These are phyloP conservation scores for Erucastrum elatum DNA, from an alignment of 345 rosid species.

Conservation along the genomic window DNA sequence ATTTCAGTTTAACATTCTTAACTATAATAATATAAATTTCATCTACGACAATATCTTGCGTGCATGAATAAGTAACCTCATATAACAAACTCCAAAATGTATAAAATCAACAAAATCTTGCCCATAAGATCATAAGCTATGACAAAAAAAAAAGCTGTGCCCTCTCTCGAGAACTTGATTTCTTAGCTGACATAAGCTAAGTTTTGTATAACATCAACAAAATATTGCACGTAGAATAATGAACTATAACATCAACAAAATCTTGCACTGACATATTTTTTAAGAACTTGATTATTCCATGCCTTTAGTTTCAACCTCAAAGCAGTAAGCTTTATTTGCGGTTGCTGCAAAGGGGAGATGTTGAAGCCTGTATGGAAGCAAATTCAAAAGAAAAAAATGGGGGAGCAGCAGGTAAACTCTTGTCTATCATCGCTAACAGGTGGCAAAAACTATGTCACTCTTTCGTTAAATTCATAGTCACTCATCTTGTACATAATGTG, in stretches of 20 bases:
- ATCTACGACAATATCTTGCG: too few relatives aligned
- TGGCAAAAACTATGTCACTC: background rate
- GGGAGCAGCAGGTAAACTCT: background rate
- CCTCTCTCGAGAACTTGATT: too few relatives aligned
- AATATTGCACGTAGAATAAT: background rate
- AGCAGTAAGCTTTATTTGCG: background rate
- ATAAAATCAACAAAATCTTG: too few relatives aligned
- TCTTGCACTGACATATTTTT: background rate
- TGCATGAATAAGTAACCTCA: too few relatives aligned
- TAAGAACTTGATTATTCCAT: background rate
- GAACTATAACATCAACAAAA: background rate
- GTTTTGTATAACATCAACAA: background rate
- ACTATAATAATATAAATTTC: too few relatives aligned
- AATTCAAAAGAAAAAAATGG: background rate
- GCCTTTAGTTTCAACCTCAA: background rate
- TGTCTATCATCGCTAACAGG: background rate
- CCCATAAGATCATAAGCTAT: too few relatives aligned
- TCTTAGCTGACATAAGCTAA: too few relatives aligned
- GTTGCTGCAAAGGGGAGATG: background rate
- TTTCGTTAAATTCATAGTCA: too few relatives aligned
- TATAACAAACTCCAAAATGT: too few relatives aligned
- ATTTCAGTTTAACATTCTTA: too few relatives aligned
- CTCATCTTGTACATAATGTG: background rate
- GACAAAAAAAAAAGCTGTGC: too few relatives aligned
- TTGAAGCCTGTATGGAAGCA: background rate